Percentiles rank a stretch among this genome's conserved stretches.
Evolutionary conservation across 2,329 filamentous ascomycete species (phyloP).

Genomic region (Beauveria rudraprayagi): DNA sequence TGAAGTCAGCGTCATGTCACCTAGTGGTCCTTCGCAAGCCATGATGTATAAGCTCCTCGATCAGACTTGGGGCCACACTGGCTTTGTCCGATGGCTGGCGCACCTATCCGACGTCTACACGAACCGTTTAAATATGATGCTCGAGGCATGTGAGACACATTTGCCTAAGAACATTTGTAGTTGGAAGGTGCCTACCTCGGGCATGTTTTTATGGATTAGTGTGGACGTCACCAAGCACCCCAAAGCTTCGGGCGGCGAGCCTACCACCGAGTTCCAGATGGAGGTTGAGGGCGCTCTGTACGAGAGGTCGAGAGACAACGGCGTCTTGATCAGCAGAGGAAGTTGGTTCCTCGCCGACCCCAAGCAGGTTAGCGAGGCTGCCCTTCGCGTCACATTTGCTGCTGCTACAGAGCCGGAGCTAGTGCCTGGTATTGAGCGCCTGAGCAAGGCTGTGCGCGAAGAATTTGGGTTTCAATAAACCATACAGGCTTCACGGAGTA

Average conservation of each 20-base stretch:
- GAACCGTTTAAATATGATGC: slow-evolving; percentile 58
- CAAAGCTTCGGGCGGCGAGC: slow-evolving; percentile 23
- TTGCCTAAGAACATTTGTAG: slow-evolving; percentile 61
- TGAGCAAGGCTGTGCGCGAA: slow-evolving; percentile 5
- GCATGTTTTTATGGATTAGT: slow-evolving; percentile 81
- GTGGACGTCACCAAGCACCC: slow-evolving; percentile 57
- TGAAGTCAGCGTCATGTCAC: slow-evolving; percentile 70
- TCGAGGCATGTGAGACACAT: slow-evolving; percentile 64
- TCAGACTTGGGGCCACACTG: slow-evolving; percentile 81
- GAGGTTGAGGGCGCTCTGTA: slow-evolving; percentile 76
- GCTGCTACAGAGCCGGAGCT: slow-evolving; percentile 43
- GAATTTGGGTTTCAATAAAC: slow-evolving; percentile 4
- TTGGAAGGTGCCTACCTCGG: slow-evolving; percentile 67
- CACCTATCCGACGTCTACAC: slow-evolving; percentile 70
- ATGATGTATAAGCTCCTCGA: slow-evolving; percentile 78
- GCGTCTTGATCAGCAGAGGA: slow-evolving; percentile 68
- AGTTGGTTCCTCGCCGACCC: slow-evolving; percentile 76
- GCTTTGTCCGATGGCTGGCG: slow-evolving; percentile 78
- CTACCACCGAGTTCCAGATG: slow-evolving; percentile 1
- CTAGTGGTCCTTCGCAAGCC: slow-evolving; percentile 69
- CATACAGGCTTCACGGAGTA: neutral
- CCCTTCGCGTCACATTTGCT: slow-evolving; percentile 78
- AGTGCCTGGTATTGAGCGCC: slow-evolving; percentile 8
- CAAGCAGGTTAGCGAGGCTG: slow-evolving; percentile 52
- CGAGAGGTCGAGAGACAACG: slow-evolving; percentile 56